phyloP scores from a whole-genome alignment of 148 eudicot species.

The Amaranthus palmeri region DNA sequence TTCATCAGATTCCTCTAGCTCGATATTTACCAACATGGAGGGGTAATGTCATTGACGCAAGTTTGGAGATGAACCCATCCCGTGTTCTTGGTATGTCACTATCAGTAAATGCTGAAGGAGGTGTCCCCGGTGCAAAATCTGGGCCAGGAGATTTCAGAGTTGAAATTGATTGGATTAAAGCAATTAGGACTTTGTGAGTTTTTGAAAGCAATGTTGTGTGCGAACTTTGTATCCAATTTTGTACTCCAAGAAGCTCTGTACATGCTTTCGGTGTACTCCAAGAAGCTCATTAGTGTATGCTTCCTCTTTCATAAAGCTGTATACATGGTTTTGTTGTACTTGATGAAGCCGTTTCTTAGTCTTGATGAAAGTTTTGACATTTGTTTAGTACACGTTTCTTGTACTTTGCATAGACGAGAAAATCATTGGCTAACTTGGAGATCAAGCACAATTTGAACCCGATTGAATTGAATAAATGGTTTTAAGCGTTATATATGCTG shows the following conservation, averaged over 20 bases:
- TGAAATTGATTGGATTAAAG: conserved; percentile 95
- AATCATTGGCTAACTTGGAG: not conserved
- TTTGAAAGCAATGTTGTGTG: conserved; percentile 13
- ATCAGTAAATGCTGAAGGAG: conserved; percentile 88
- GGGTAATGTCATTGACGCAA: conserved; percentile 82
- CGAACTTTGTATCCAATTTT: conserved; percentile 11
- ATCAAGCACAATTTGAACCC: no score
- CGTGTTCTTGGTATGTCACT: conserved; percentile 90
- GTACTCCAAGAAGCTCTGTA: conserved; percentile 7
- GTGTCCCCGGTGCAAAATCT: conserved; percentile 71
- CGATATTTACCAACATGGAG: conserved; percentile 97
- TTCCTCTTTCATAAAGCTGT: not conserved
- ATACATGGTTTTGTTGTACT: not conserved
- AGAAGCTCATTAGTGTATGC: conserved; percentile 6
- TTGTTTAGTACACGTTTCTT: no score
- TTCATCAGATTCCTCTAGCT: conserved; percentile 72
- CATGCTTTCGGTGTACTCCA: not conserved
- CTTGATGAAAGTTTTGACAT: not conserved
- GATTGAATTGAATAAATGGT: no score
- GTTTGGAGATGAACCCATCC: conserved; percentile 86
- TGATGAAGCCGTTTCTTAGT: not conserved
- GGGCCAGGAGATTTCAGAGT: conserved; percentile 86
- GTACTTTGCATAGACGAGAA: no score
- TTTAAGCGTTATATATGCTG: no score
- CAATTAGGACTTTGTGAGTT: conserved; percentile 51